Percentiles rank a stretch among this genome's conserved stretches.
These are phyloP conservation scores for Pestalotiopsis sp. DNA, from an alignment of 2,329 filamentous ascomycete species.

Conservation along the genomic window DNA sequence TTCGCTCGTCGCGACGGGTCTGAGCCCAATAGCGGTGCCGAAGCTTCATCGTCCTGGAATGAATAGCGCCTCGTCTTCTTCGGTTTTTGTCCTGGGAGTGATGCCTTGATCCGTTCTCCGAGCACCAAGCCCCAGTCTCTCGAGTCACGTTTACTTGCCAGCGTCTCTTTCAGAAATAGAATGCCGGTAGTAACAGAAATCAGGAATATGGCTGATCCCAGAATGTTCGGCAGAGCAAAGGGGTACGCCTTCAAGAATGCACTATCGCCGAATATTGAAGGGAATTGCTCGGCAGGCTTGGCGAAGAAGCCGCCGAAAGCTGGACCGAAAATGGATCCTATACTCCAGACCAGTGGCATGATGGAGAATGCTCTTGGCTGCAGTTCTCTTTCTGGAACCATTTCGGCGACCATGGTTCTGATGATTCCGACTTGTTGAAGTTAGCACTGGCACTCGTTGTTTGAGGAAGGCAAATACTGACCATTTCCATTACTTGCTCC, in stretches of 20 bases:
- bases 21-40: slow-evolving; percentile 51
- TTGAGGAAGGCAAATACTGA: slow-evolving; percentile 29
- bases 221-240: slow-evolving; percentile 81
- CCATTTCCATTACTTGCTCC: slow-evolving; percentile 86
- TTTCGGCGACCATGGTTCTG: slow-evolving; percentile 86
- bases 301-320: slow-evolving; percentile 85
- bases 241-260: slow-evolving; percentile 74
- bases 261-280: slow-evolving; percentile 65
- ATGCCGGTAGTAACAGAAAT: slow-evolving; percentile 72
- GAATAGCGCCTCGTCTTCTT: slow-evolving; percentile 42
- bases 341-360: slow-evolving; percentile 88
- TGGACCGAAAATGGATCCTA: slow-evolving; percentile 86
- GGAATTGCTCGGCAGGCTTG: slow-evolving; percentile 74
- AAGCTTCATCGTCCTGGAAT: slow-evolving; percentile 57
- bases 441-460: slow-evolving; percentile 18
- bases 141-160: slow-evolving; percentile 67
- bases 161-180: slow-evolving; percentile 84
- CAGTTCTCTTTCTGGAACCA: slow-evolving; percentile 83
- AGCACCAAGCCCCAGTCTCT: slow-evolving; percentile 75
- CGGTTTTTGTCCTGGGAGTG: slow-evolving; percentile 27
- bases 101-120: slow-evolving; percentile 63
- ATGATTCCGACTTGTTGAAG: slow-evolving; percentile 75
- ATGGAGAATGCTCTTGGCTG: slow-evolving; percentile 89
- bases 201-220: slow-evolving; percentile 74
- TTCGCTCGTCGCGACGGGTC: slow-evolving; percentile 23